Evolutionary conservation across 495 filamentous ascomycete genomes (phyloP).

Genomic region (Neurospora tetrasperma): DNA sequence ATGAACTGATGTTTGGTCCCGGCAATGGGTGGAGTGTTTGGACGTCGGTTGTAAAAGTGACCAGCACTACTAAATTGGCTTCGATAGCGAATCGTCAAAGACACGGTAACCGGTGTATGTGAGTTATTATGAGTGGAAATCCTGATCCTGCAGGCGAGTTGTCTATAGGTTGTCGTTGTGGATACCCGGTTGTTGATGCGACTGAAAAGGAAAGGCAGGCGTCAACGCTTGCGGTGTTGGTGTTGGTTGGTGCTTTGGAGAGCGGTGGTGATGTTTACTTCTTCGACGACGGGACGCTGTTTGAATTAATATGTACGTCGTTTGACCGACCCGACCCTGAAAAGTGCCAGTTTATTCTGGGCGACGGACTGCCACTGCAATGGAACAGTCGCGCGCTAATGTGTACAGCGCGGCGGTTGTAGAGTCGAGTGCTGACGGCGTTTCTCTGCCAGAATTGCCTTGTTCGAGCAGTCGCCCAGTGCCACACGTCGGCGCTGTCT

Average conservation of each 20-base stretch:
- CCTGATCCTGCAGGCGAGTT: constrained; percentile 14
- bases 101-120: background rate
- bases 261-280: background rate
- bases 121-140: constrained; percentile 1
- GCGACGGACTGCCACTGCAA: background rate
- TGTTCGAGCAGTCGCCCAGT: constrained; percentile 31
- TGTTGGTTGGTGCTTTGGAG: background rate
- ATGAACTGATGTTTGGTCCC: background rate
- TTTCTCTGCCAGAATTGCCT: background rate
- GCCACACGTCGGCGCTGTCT: constrained; percentile 18
- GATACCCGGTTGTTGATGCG: background rate
- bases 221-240: background rate
- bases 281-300: background rate
- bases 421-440: constrained; percentile 3
- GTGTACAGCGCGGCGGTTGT: constrained; percentile 1
- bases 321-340: background rate
- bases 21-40: background rate
- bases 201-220: background rate
- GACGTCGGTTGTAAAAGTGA: background rate
- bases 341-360: background rate
- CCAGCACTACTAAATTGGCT: background rate
- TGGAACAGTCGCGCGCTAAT: background rate
- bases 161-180: background rate
- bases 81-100: background rate
- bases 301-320: background rate